Evolutionary conservation across 129 eudicot species (phyloP).

Genomic region (Chrysanthemum seticuspe): DNA sequence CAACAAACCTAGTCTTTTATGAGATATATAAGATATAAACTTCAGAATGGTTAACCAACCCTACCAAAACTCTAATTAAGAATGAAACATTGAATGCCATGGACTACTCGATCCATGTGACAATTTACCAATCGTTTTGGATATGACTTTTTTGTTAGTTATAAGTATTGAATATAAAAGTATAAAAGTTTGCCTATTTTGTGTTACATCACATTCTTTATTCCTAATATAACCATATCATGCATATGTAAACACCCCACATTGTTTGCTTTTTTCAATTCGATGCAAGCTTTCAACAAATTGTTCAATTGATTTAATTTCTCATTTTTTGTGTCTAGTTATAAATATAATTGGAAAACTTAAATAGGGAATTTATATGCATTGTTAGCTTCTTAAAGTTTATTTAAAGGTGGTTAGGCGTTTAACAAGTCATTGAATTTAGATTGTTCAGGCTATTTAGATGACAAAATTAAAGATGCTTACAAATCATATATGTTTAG

Average conservation of each 20-base stretch:
- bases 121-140: neutral
- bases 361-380: too few relatives aligned
- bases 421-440: too few relatives aligned
- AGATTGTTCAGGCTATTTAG: too few relatives aligned
- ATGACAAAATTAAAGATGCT: too few relatives aligned
- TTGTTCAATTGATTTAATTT: neutral
- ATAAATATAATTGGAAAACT: too few relatives aligned
- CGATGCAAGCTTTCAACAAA: neutral
- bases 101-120: constrained; percentile 17
- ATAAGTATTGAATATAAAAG: neutral
- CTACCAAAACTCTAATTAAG: neutral
- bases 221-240: constrained; percentile 17
- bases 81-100: neutral
- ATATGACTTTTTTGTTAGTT: constrained; percentile 21
- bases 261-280: constrained; percentile 14
- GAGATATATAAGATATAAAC: too few relatives aligned
- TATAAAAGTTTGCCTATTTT: neutral
- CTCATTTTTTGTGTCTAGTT: neutral
- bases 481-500: too few relatives aligned
- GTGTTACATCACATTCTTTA: constrained; percentile 14
- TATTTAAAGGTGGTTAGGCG: neutral
- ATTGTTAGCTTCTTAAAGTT: neutral
- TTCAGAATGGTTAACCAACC: neutral
- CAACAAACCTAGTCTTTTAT: too few relatives aligned
- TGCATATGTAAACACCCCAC: constrained; percentile 18